Evolutionary conservation across 257 asterid genomes (phyloP), one percentile per base, ranked within the genome.

Genomic region (Penstemon barbatus): DNA sequence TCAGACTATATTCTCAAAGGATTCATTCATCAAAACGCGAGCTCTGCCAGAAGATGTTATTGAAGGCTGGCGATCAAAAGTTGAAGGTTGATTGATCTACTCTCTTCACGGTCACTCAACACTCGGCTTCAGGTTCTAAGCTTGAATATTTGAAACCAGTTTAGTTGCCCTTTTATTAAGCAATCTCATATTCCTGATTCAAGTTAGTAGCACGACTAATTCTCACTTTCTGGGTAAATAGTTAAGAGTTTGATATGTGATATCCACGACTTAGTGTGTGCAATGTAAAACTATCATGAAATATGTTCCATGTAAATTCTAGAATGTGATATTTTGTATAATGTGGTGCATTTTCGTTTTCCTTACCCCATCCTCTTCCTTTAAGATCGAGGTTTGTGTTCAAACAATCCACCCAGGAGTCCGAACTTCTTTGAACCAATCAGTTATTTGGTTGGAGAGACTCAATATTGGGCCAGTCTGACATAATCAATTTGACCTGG

Each of bases 61-160:
- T 43, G 95, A 82, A 71, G 97, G 99, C 52, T 93, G 99, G 99
- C 81, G 95, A 74, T 80, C 96, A 39, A 93, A 93, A 78, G 96
- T 81, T 54, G 86, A 82, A 84, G 97, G 89, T 57, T 80, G 82
- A 84, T 57, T 43, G 42, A 76, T 65, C 68, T 39, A 44, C 41
- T 71, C 33, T 25, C 33, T 3, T 25, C 39, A n/a, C 55, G 45
- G 9, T 49, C 71, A 56, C 54, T 41, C 40, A 3, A 4, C 63
- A 57, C n/a, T 46, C 7, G 8, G 13, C 63, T 65, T 57, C 57
- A 12, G 71, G 45, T 61, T 53, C 61, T 59, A 37, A 37, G 63
- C 52, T 41, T 8, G 5, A 44, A 2, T 18, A 74, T 12, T 42
- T 57, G 37, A 11, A 46, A 40, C 53, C 5, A 45, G 51, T 57